These are phyloP conservation scores for Cystofilobasidium ferigula DNA, from an alignment of 768 basidiomycete genomes.

Conservation along the genomic window DNA sequence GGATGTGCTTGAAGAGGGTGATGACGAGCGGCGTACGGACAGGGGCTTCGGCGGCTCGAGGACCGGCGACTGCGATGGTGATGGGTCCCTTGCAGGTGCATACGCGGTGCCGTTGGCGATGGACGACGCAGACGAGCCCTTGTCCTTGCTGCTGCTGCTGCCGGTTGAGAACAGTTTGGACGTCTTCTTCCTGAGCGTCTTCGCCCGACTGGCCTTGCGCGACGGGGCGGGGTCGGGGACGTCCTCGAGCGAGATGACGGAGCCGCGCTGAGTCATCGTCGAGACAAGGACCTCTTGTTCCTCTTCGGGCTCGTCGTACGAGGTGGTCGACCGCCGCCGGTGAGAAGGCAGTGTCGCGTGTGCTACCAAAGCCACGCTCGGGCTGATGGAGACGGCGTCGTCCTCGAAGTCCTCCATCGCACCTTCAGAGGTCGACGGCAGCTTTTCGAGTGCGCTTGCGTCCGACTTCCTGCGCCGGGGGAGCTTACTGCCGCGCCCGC, in stretches of 20 bases:
- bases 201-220: constrained; percentile 6
- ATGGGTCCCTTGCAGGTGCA: neutral
- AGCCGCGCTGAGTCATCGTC: neutral
- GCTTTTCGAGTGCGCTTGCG: neutral
- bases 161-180: constrained; percentile 19
- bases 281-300: neutral
- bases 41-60: neutral
- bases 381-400: neutral
- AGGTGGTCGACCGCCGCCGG: neutral
- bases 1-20: neutral
- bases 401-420: neutral
- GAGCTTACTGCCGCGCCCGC: neutral
- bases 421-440: neutral
- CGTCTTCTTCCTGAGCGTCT: constrained; percentile 14
- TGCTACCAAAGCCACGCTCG: neutral
- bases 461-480: neutral
- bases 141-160: no score
- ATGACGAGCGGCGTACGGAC: neutral
- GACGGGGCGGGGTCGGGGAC: neutral
- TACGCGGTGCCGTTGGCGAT: neutral
- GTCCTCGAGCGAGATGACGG: neutral
- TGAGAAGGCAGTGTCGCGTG: neutral
- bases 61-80: neutral
- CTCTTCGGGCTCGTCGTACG: neutral
- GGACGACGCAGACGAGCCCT: neutral